Evolutionary conservation across 163 green algal species (phyloP), one percentile per base, ranked within the genome.

Genomic region (Volvox carteri): DNA sequence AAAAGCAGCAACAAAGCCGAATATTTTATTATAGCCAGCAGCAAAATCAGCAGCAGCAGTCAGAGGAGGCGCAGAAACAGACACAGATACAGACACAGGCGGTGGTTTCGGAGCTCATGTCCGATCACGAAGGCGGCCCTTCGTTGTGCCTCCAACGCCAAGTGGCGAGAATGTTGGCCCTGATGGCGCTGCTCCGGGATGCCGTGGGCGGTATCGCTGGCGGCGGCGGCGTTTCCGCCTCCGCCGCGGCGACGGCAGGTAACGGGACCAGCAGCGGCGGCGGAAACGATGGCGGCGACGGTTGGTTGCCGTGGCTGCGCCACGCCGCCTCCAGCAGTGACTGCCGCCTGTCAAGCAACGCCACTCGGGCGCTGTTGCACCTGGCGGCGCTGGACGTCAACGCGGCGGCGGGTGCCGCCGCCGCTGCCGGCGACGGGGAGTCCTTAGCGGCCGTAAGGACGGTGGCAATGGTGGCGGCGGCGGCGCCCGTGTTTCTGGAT

Each of bases 351-450:
- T 94, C 93, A 50, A 95, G 88, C 56, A 93, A 95, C 88, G 95
- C 96, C 21, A 90, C 89, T 4, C 85, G 91, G 0, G 95, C 95
- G 4, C 90, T 97, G 86, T 91, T 97, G 35, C 92, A 98, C 88
- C 44, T 97, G 52, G 92, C 95, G 62, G 91, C 91, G 21, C 41
- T 84, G 19, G 19, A 35, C 1, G 81, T 37, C 19, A 46, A 62
- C 39, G 50, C 68, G 35, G 68, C 44, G 44, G 65, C 65, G 65
- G 65, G 28, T 18, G 44, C 44, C 78, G 42, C 73, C n/a, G 54
- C 84, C 56, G 84, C 25, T 75, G 65, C 30, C 9, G 4, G 30
- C 30, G 65, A 7, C 6, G 33, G 33, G 74, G 58, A 23, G 78
- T 42, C 44, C 21, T 42, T 33, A 46, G 41, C 65, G 65, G 41